These are phyloP conservation scores for Coffea canephora DNA, from an alignment of 257 asterid species.

Conservation along the genomic window DNA sequence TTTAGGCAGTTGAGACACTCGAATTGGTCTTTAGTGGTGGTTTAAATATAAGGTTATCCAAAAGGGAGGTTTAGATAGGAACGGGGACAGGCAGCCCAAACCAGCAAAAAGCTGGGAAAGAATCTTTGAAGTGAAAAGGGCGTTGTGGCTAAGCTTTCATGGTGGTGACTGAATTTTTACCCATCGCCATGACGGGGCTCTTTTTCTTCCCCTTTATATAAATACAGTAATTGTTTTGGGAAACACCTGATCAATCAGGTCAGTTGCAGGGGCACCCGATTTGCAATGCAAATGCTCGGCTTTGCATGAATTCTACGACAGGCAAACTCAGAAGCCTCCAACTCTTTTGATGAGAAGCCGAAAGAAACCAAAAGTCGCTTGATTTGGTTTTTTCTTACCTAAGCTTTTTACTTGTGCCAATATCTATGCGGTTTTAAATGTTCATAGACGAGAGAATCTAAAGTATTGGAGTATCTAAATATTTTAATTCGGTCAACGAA, in stretches of 20 bases:
- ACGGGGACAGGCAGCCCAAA: not conserved
- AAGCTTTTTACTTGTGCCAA: too few species aligned
- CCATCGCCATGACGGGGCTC: too few species aligned
- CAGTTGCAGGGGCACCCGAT: not conserved
- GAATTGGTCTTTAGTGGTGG: not conserved
- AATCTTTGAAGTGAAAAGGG: too few species aligned
- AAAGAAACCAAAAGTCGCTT: too few species aligned
- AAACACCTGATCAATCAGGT: not conserved
- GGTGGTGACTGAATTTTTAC: not conserved
- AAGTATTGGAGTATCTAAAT: too few species aligned
- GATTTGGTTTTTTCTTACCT: too few species aligned
- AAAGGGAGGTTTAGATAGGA: not conserved
- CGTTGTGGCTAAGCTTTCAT: not conserved
- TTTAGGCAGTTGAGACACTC: not conserved
- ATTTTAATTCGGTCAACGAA: not conserved
- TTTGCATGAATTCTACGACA: not conserved
- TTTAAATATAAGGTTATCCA: not conserved
- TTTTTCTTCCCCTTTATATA: too few species aligned
- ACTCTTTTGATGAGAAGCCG: not conserved
- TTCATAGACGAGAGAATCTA: too few species aligned
- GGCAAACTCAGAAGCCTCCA: not conserved
- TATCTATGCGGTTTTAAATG: too few species aligned
- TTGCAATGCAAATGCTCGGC: not conserved
- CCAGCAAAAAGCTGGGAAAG: not conserved
- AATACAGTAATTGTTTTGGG: too few species aligned